Base-by-base conservation (phyloP, 257 asterid species). In the Scutellaria galericulata region DNA sequence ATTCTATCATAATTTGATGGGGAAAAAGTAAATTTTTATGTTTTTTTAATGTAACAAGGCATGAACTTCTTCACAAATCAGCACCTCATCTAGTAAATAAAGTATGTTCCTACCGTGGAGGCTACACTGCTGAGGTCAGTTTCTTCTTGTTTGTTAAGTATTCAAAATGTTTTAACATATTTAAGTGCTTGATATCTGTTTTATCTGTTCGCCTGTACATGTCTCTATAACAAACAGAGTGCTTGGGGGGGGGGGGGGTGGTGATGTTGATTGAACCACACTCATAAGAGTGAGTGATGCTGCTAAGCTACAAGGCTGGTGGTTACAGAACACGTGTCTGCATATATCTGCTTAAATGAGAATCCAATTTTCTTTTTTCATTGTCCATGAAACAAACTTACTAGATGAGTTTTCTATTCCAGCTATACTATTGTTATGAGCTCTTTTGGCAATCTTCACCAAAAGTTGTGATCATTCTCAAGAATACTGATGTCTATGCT, bases 51-150 rank as follows among this genome's bases (percentile, higher is more conserved):
- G 71, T 81, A 59, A 52, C 35, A 68, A 93, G 98, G 93, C 97
- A 83, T 65, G 96, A 87, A 85, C 83, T 94, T 82, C 97, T 94
- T 82, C 89, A 79, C 56, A 86, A 87, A 76, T 77, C 92, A 58
- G 90, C 92, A 75, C 93, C 96, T 57, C 80, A 81, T 78, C 82
- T 89, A 55, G 91, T 80, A 63, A 82, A 88, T 70, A 82, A 87
- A 76, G 80, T 91, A 70, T 80, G 78, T 77, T 81, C 95, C 40
- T 94, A 94, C 74, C 97, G 98, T 14, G 96, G 88, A 55, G 99
- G 99, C 78, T 94, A 94, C 71, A 78, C 75, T 27, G 97, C 97
- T 75, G 96, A 91, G 97, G 98, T 91, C 70, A 78, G 90, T 77
- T 58, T 73, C 70, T 74, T 60, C 66, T 71, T 62, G 68, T 70